Conservation (phyloP, 2,329 filamentous ascomycete species). For the Ophiostoma novo-ulmi region DNA sequence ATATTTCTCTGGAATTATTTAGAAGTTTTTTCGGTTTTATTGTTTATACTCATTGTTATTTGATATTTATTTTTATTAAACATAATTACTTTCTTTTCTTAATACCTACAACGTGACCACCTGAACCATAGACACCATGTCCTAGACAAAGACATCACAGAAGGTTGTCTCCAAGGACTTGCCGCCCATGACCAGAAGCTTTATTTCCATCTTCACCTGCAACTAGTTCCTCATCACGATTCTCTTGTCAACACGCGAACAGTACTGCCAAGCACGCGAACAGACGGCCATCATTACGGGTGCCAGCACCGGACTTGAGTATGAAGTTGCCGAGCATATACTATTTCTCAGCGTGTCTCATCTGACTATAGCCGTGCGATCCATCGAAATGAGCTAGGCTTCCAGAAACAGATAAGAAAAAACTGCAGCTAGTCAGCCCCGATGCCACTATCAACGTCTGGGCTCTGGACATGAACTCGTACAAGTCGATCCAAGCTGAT, state of each 20-base stretch:
- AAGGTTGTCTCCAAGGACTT: not conserved
- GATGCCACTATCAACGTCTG: not conserved
- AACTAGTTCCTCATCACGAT: not conserved
- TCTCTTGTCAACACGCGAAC: not conserved
- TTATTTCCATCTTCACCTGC: not conserved
- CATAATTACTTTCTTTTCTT: not conserved
- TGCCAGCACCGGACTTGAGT: not conserved
- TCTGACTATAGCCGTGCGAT: not conserved
- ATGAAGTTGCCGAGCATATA: not conserved
- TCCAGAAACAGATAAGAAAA: too few species aligned
- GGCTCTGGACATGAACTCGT: not conserved
- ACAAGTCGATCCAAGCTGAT: not conserved
- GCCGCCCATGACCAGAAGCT: not conserved
- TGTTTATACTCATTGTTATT: not conserved
- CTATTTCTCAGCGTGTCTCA: not conserved
- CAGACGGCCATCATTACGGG: not conserved
- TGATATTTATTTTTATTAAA: not conserved
- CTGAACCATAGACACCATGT: too few species aligned
- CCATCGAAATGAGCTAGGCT: not conserved
- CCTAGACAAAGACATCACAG: not conserved
- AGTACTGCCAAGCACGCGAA: not conserved
- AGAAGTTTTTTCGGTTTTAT: not conserved
- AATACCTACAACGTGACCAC: not conserved
- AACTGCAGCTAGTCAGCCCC: not conserved
- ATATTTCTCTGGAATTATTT: too few species aligned